Evolutionary conservation across 192 early-diverging fungal genomes (phyloP), one percentile per base, ranked within the genome.

Genomic region (Gaertneriomyces semiglobifer): DNA sequence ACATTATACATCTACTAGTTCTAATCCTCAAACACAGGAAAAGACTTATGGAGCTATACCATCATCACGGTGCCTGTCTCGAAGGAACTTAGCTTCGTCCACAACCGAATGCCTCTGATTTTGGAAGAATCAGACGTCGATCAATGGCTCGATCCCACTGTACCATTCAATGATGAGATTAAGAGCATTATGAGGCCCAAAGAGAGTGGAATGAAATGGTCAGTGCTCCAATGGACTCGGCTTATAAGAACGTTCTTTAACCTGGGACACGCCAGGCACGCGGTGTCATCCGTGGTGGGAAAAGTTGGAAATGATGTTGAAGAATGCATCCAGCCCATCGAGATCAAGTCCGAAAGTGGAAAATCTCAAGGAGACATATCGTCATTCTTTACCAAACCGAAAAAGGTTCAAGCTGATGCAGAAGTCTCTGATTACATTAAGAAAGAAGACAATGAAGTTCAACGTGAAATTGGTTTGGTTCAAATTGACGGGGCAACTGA

Each of bases 91-190:
- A 54, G 77, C 74, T 77, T 86, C 81, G 25, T 86, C 67, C 50
- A 81, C 77, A 46, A 87, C 74, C 51, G 84, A 5, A 76, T 86
- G 77, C 73, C 77, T 2, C 76, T 76, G 5, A 61, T 73, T 20
- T 52, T 71, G 40, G 52, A 69, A 5, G 60, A 76, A 53, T 66
- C 78, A 18, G 74, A 69, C 12, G 47, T 62, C 41, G 72, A 76
- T 6, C 38, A 7, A 25, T 81, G 79, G 79, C 41, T 78, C 11
- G 70, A 81, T 55, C 76, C 76, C 12, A 38, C 8, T 9, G 33
- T 45, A 8, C 60, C 65, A 11, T 74, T 81, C 60, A 47, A 16
- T 12, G 54, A 52, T 8, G 52, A 56, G 4, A 64, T 78, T n/a
- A 9, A 25, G 50, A 25, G 51, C 10, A 55, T 80, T 18, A 61